Evolutionary conservation across 2,329 filamentous ascomycete genomes (phyloP).

Genomic region (Aspergillus glaucus): DNA sequence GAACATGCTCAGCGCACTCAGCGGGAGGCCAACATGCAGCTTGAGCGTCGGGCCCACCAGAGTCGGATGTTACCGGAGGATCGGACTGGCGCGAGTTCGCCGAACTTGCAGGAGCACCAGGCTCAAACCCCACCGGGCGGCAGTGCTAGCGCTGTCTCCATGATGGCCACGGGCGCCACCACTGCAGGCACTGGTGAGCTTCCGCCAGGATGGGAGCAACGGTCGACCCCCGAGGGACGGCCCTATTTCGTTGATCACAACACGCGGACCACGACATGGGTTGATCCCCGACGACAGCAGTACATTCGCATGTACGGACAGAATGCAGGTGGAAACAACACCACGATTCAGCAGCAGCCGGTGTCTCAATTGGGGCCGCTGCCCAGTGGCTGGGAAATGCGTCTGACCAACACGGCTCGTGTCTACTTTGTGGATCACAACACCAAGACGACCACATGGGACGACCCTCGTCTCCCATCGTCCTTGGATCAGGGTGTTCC

Average conservation of each 20-base stretch:
- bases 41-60: slow-evolving; percentile 88
- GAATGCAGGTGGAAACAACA: slow-evolving; percentile 65
- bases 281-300: slow-evolving; percentile 92
- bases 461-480: slow-evolving; percentile 89
- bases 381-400: slow-evolving; percentile 99
- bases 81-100: slow-evolving; percentile 86
- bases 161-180: slow-evolving; percentile 93
- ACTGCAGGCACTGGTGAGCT: slow-evolving; percentile 92
- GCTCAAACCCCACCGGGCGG: slow-evolving; percentile 39
- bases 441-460: slow-evolving; percentile 99
- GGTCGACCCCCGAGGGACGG: slow-evolving; percentile 88
- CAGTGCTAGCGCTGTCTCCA: slow-evolving; percentile 58
- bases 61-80: slow-evolving; percentile 95
- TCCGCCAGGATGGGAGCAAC: slow-evolving; percentile 91
- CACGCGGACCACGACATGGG: slow-evolving; percentile 96
- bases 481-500: slow-evolving; percentile 97
- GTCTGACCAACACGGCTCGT: slow-evolving; percentile 91
- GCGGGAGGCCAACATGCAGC: slow-evolving; percentile 83
- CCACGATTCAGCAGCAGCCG: slow-evolving; percentile 90
- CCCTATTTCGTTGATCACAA: slow-evolving; percentile 99
- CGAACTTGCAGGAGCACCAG: slow-evolving; percentile 56
- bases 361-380: slow-evolving; percentile 93
- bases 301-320: slow-evolving; percentile 98
- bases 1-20: slow-evolving; percentile 70
- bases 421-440: slow-evolving; percentile 99